Base-by-base conservation (phyloP, 2,329 filamentous ascomycete genomes). In the Aquanectria penicillioides region DNA sequence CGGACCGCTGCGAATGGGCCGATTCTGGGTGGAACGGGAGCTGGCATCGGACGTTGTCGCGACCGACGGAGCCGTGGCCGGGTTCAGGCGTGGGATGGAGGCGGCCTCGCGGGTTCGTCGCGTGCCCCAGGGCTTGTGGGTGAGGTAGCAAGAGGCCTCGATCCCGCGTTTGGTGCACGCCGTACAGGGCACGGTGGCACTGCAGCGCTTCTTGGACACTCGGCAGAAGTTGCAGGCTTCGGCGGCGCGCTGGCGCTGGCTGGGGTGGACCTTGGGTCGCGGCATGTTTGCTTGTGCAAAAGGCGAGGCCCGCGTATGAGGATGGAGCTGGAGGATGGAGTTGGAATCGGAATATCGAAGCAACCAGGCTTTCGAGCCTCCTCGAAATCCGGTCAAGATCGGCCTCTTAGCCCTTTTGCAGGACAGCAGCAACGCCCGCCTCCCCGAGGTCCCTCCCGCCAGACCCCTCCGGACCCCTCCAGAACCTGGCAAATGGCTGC, bases 151-250 rank as follows among this genome's bases (percentile, higher is more conserved):
- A 4, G 74, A 71, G 17, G 71, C 67, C 17, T 71, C 74, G 5
- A 79, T 72, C 3, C 80, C 80, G 15, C 79, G 78, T 6, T 75
- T 73, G 6, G 79, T 72, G 54, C 82, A 84, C 41, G 80, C 78
- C 0, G 75, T 73, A 61, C 82, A 84, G 1, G 82, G 82, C 3
- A 78, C 77, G 0, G 74, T 75, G 9, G 79, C 81, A 53, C 78
- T 80, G 65, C 82, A 85, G 61, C 80, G 73, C 69, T 83, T 84
- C 71, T 84, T 84, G 8, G 81, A 78, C 12, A 75, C 73, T 25
- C 80, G 77, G 62, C 82, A 85, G 6, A 76, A 68, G 41, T 76
- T 74, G 62, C 82, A 84, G 7, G 82, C 82, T 55, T 81, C 78
- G 18, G 75, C 77, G 13, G 80, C 80, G 34, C 82, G 76, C 55